Base-by-base conservation (phyloP, 148 eudicot species). In the Camellia japonica region DNA sequence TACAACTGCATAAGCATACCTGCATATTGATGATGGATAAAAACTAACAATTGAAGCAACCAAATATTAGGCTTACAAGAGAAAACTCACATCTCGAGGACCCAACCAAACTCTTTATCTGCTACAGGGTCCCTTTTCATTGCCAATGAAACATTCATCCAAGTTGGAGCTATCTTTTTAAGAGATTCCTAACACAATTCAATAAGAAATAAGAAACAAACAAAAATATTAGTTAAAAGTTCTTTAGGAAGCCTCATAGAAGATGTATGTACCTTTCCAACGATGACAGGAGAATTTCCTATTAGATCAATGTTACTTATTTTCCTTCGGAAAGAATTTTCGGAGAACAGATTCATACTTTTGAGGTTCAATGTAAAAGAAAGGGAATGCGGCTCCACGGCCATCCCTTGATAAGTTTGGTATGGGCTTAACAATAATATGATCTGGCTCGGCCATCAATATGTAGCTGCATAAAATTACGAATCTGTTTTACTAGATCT, bases 401-500 rank as follows among this genome's bases (percentile, higher is more conserved):
- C 95, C 95, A 81, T 91, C 93, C 75, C 64, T 89, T 42, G 99
- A 92, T 80, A 94, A 81, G 83, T 97, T 97, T 30, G 99, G 99
- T 80, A 97, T 97, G 74, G 99, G 99, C 83, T 94, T 94, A 76
- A 97, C 95, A 62, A 94, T 89, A 52, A 96, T 78, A 80, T 96
- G 99, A 90, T 96, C 99, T 71, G 99, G 99, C 89, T 96, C 99
- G 52, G 99, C 82, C 99, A 96, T 96, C 80, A 96, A 89, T 84
- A 96, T 94, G 83, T 96, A 96, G 83, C 99, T 95, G 91, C 88
- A 79, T 65, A 63, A 81, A 52, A 64, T 47, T 46, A 20, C 30
- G 79, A 76, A 49, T 43, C 71, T 56, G 20, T 49, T 79, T 71
- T 43, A 67, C 68, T 75, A 61, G 41, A 38, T 63, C 38, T 49